Base-by-base conservation (phyloP, 2,329 filamentous ascomycete species). In the Setomelanomma holmii region DNA sequence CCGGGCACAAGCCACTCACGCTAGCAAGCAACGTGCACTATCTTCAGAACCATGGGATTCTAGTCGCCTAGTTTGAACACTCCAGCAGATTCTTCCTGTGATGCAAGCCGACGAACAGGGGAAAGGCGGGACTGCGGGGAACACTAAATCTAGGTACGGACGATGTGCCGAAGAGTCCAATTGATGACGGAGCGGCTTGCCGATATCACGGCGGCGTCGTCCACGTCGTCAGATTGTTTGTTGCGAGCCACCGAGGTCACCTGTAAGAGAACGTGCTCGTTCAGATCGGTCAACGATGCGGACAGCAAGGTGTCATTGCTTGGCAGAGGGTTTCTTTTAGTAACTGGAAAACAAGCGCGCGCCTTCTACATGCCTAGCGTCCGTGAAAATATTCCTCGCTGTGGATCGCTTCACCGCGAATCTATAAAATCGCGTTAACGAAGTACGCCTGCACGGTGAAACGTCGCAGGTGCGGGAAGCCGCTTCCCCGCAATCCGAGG, bases 301-400 rank as follows among this genome's bases (percentile, higher is more conserved):
- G 42, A 52, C 58, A 58, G 47, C 42, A 57, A 23, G 35, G 51
- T 55, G 45, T 47, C 35, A 36, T 19, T 47, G 42, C 64, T 64
- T 62, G 60, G 64, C 58, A 57, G 45, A 42, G 39, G 27, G 51
- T 54, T 55, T 62, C 56, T 50, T 53, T 57, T 51, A 60, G 56
- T 60, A 65, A 60, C 60, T 56, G 43, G 56, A 60, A 57, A 56
- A 55, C 51, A 60, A 60, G 54, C 54, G 51, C 51, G 46, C 55
- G 43, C 51, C 17, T 35, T 54, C 40, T 47, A 36, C 45, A 34
- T 56, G 22, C 50, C 40, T 58, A 60, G 56, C 51, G 55, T 14
- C 27, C 33, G 38, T 38, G 30, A 43, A 43, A 43, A 34, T 45
- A 35, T 35, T 36, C 48, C 11, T 27, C 30, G 40, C 50, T 44